phyloP scores from a whole-genome alignment of 352 stramenopile genomes.

The Globisporangium spiculum region DNA sequence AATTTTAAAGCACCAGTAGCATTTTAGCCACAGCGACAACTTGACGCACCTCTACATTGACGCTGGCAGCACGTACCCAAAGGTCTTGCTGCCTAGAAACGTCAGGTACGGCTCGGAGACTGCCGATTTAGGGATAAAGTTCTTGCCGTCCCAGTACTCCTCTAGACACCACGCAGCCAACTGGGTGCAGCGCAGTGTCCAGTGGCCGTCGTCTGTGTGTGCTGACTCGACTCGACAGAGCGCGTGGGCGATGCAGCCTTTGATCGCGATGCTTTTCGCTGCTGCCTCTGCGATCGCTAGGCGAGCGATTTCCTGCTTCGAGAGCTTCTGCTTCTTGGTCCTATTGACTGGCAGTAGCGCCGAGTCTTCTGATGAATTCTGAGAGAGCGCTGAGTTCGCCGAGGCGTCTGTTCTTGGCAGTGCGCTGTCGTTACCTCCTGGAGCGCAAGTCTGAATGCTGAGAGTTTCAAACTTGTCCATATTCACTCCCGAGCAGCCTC shows the following conservation, averaged over 20 bases:
- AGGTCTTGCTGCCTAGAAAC: conserved; percentile 81
- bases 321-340: conserved; percentile 52
- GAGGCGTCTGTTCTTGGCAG: not conserved
- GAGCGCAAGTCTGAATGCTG: conserved; percentile 39
- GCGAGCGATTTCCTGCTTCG: conserved; percentile 49
- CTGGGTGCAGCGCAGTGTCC: conserved; percentile 64
- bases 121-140: conserved; percentile 50
- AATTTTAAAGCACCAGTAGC: too few species aligned
- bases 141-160: conserved; percentile 82
- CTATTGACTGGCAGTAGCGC: not conserved
- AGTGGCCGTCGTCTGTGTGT: conserved; percentile 65
- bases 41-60: not conserved
- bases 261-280: conserved; percentile 38
- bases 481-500: conserved; percentile 45
- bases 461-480: conserved; percentile 67
- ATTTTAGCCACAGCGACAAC: too few species aligned
- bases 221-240: conserved; percentile 65
- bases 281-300: conserved; percentile 31
- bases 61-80: conserved; percentile 48
- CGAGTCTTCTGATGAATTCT: not conserved
- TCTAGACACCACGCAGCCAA: conserved; percentile 51
- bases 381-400: not conserved
- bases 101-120: conserved; percentile 55
- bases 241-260: conserved; percentile 59
- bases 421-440: conserved; percentile 26